Evolutionary conservation across 1,284 basidiomycete species (phyloP).

Genomic region (Ustilago crameri): DNA sequence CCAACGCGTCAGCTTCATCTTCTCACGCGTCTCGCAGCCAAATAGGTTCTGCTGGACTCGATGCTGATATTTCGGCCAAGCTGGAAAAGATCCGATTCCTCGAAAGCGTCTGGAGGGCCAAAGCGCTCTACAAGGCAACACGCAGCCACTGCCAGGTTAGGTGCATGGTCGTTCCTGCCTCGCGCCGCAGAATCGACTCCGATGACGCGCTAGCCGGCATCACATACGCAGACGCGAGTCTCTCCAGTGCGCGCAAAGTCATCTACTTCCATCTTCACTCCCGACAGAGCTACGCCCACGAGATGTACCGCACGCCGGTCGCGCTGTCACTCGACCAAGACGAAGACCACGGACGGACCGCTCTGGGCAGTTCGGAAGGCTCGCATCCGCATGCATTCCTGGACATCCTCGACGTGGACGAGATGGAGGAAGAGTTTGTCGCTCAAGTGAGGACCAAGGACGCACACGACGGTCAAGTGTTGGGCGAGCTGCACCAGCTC

Average conservation of each 20-base stretch:
- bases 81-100: slow-evolving; percentile 64
- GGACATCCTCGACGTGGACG: slow-evolving; percentile 49
- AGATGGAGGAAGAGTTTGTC: slow-evolving; percentile 40
- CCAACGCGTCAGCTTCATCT: slow-evolving; percentile 7
- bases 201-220: slow-evolving; percentile 10
- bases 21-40: slow-evolving; percentile 18
- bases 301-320: slow-evolving; percentile 35
- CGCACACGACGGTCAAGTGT: slow-evolving; percentile 16
- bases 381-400: slow-evolving; percentile 48
- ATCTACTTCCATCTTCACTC: slow-evolving; percentile 60
- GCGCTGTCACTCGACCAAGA: slow-evolving; percentile 26
- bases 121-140: slow-evolving; percentile 59
- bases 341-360: not conserved
- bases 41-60: slow-evolving; percentile 15
- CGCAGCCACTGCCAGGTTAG: slow-evolving; percentile 51
- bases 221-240: not conserved
- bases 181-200: slow-evolving; percentile 12
- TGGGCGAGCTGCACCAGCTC: slow-evolving; percentile 27
- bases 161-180: slow-evolving; percentile 40
- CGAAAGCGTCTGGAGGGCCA: slow-evolving; percentile 64
- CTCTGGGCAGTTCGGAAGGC: slow-evolving; percentile 31
- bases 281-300: slow-evolving; percentile 30
- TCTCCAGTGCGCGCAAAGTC: slow-evolving; percentile 42
- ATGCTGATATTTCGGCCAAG: slow-evolving; percentile 46
- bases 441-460: slow-evolving; percentile 45